These are phyloP conservation scores for Jaapia argillacea DNA, from an alignment of 768 basidiomycete genomes.

Conservation along the genomic window DNA sequence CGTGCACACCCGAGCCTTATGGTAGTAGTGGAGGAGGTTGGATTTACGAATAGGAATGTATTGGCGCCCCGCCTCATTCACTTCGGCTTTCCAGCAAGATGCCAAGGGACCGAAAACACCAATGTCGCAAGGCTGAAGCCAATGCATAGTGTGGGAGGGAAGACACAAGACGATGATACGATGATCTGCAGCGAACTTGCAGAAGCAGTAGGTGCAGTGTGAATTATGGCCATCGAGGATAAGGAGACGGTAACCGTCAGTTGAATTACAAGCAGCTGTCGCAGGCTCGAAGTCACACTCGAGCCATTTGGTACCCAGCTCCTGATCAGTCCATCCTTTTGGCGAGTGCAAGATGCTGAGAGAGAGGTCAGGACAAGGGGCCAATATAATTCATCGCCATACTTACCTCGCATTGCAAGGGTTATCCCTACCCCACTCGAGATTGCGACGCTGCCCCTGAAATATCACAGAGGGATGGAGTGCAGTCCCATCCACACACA, in stretches of 20 bases:
- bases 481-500: constrained; percentile 12
- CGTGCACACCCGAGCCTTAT: constrained; percentile 12
- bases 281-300: constrained; percentile 22
- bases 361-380: neutral
- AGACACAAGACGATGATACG: constrained; percentile 26
- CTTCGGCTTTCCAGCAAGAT: constrained; percentile 4
- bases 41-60: constrained; percentile 18
- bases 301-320: constrained; percentile 24
- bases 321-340: constrained; percentile 31
- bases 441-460: constrained; percentile 4
- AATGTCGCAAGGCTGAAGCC: constrained; percentile 26
- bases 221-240: constrained; percentile 31
- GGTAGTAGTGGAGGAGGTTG: constrained; percentile 19
- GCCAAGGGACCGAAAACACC: constrained; percentile 26
- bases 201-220: constrained; percentile 24
- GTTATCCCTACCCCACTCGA: constrained; percentile 4
- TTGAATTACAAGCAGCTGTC: constrained; percentile 9
- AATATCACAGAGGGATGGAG: constrained; percentile 9
- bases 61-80: constrained; percentile 2
- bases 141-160: constrained; percentile 26
- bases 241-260: constrained; percentile 17
- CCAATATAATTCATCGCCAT: neutral
- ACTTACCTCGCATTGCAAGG: constrained; percentile 3
- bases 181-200: constrained; percentile 15
- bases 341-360: constrained; percentile 22